Evolutionary conservation across 768 basidiomycete species (phyloP).

Genomic region (Lactifluus subvellereus): DNA sequence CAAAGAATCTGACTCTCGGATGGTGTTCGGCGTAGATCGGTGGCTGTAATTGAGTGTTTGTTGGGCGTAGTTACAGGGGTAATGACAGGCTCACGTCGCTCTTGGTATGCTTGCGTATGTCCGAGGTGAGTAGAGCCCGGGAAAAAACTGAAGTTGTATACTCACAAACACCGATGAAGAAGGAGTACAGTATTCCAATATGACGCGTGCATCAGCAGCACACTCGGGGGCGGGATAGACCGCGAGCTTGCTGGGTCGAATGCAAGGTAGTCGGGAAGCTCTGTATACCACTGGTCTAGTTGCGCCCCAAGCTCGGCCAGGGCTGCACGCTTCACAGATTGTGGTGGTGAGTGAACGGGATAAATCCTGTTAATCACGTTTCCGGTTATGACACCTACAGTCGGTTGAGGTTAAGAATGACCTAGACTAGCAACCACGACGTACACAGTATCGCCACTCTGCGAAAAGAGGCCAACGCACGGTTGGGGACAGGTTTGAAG

Average conservation of each 20-base stretch:
- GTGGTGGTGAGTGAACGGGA: conserved; percentile 51
- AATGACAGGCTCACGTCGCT: conserved; percentile 40
- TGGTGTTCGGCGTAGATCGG: conserved; percentile 8
- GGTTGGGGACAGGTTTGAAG: conserved; percentile 44
- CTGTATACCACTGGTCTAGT: conserved; percentile 69
- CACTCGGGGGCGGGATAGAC: conserved; percentile 52
- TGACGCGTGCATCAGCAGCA: conserved; percentile 63
- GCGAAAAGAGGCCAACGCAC: conserved; percentile 50
- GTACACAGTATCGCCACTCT: conserved; percentile 55
- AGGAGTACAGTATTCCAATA: conserved; percentile 74
- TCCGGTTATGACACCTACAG: conserved; percentile 58
- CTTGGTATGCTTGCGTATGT: conserved; percentile 54
- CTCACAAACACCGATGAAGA: conserved; percentile 76
- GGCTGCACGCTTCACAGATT: conserved; percentile 42
- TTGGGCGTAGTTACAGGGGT: background rate
- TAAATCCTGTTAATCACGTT: conserved; percentile 64
- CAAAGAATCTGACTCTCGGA: conserved; percentile 34
- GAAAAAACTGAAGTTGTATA: conserved; percentile 13
- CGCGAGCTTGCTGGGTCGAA: conserved; percentile 54
- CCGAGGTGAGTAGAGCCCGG: background rate
- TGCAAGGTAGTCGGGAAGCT: conserved; percentile 56
- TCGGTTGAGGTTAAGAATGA: background rate
- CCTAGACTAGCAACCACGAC: conserved; percentile 24
- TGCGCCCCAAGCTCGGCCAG: conserved; percentile 55
- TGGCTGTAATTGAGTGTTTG: background rate